These are phyloP conservation scores for Paracoccidioides lutzii DNA, from an alignment of 2,329 filamentous ascomycete genomes.

Conservation along the genomic window DNA sequence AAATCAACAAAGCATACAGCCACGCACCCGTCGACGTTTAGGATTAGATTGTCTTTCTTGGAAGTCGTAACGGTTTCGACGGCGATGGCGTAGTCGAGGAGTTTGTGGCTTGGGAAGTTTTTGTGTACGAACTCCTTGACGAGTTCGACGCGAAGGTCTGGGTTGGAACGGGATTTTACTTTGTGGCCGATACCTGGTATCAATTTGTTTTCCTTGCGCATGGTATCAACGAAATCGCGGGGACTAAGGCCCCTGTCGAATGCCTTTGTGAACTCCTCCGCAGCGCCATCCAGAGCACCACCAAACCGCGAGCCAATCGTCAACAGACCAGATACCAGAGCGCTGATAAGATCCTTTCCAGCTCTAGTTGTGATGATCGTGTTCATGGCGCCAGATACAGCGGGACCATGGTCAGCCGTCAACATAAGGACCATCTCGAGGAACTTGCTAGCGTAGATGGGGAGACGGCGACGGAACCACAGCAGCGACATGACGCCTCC, in stretches of 20 bases:
- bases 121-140: conserved; percentile 98
- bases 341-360: conserved; percentile 94
- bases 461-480: conserved; percentile 98
- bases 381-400: conserved; percentile 99
- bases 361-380: conserved; percentile 99
- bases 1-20: conserved; percentile 98
- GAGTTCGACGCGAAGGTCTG: conserved; percentile 96
- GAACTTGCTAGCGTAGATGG: conserved; percentile 94
- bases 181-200: conserved; percentile 98
- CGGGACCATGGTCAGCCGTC: conserved; percentile 96
- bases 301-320: conserved; percentile 97
- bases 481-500: conserved; percentile 99
- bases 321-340: conserved; percentile 88
- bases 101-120: conserved; percentile 95
- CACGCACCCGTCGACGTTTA: conserved; percentile 97
- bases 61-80: conserved; percentile 97
- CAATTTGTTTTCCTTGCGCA: conserved; percentile 99
- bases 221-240: conserved; percentile 95
- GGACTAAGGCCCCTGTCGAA: conserved; percentile 97
- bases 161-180: conserved; percentile 99
- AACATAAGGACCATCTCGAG: conserved; percentile 99
- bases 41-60: conserved; percentile 99
- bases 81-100: conserved; percentile 95
- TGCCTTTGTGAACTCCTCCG: conserved; percentile 95
- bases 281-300: conserved; percentile 93